phyloP scores from a whole-genome alignment of 169 alveolate genomes.

The Pseudocohnilembus persalinus region DNA sequence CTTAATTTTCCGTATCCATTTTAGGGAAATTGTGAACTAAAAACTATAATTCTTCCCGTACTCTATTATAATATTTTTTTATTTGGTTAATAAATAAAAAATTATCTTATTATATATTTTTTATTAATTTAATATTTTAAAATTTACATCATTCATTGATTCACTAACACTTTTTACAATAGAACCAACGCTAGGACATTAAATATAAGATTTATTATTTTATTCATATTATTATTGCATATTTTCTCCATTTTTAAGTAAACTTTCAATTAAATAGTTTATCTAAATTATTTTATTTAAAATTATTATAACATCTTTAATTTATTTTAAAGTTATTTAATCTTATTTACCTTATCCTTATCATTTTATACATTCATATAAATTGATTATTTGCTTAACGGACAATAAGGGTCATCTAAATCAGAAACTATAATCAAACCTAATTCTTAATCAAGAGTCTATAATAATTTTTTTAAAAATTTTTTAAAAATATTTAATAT shows the following conservation, averaged over 20 bases:
- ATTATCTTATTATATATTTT: no score
- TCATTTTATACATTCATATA: constrained; percentile 51
- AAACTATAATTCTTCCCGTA: constrained; percentile 75
- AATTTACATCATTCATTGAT: not conserved
- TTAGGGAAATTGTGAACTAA: constrained; percentile 58
- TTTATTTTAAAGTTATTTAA: no score
- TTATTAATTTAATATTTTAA: no score
- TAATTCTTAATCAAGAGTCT: constrained; percentile 37
- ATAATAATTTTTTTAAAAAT: no score
- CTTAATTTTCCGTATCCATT: constrained; percentile 61
- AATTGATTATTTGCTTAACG: constrained; percentile 51
- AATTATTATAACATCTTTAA: not conserved
- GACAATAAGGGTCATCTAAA: constrained; percentile 62
- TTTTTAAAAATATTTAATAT: not conserved
- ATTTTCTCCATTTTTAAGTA: constrained; percentile 41
- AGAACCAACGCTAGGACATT: constrained; percentile 49
- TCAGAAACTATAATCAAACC: constrained; percentile 53
- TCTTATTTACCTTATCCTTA: constrained; percentile 51
- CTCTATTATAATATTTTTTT: constrained; percentile 38
- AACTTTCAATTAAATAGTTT: constrained; percentile 52
- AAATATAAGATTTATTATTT: constrained; percentile 1
- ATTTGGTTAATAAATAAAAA: no score
- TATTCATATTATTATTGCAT: constrained; percentile 15
- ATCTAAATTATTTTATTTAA: constrained; percentile 15
- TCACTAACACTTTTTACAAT: constrained; percentile 50